Evolutionary conservation across 2,329 filamentous ascomycete genomes (phyloP), one percentile per base, ranked within the genome.

Genomic region (Colletotrichum cereale): DNA sequence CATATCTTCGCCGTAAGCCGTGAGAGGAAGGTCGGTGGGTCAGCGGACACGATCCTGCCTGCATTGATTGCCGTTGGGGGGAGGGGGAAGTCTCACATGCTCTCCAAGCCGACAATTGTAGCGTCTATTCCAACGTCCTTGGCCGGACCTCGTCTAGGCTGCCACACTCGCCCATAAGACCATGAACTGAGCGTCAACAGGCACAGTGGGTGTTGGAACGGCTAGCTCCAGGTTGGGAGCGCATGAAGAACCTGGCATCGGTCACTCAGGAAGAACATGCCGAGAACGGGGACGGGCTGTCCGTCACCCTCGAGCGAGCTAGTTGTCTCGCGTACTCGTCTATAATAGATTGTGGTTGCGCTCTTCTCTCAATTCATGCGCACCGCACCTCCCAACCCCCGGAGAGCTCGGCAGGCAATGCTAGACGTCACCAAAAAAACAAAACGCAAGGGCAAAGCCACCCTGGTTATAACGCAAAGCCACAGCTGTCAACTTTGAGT

Each of bases 1-100:
- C 29, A 36, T 24, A 24, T 56, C 26, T 47, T 64, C 50, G n/a
- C 38, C 53, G 31, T 47, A 24, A 53, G 34, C 61, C 29, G 36
- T 38, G 36, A 31, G 40, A 40, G 12, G 24, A 21, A 29, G n/a
- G n/a, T 56, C 36, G 34, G 61, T 31, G 26, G 60, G 34, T 50
- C 34, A 50, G 61, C 52, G 24, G 48, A 31, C 21, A 11, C 21
- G 18, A 57, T 58, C 34, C 21, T 52, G 24, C 40, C 40, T 48
- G 42, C 34, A 52, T 18, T 47, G 53, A 52, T 18, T 47, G 53
- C 53, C 62, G 38, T 66, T 66, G 62, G 34, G 29, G 38, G 5
- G 14, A 21, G 34, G 29, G 38, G 5, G 14, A 21, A 55, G 52
- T 60, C 67, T 69, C 62, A 69, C 67, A 60, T 69, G 62, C 62